Conservation (phyloP, 2,329 filamentous ascomycete species). For the Cercospora sesami region DNA sequence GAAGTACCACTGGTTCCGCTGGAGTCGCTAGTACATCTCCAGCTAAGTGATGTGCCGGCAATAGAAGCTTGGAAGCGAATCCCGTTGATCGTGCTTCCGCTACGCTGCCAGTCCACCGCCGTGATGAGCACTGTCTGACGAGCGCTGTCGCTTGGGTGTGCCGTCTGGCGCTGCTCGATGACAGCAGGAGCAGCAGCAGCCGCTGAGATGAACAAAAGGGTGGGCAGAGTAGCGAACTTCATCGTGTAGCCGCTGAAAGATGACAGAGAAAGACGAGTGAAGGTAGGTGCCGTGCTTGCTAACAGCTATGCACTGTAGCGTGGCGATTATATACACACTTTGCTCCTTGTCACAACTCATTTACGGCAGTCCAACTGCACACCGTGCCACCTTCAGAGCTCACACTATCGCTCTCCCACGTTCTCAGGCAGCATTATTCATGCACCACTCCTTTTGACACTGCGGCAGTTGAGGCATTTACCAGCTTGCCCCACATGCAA, state of each 20-base stretch:
- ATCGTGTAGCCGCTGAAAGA: neutral
- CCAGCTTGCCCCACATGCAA: too few species aligned
- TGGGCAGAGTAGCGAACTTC: neutral
- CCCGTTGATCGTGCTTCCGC: neutral
- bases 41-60: neutral
- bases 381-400: too few species aligned
- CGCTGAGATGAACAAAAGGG: neutral
- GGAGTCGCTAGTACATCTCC: neutral
- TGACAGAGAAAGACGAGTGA: too few species aligned
- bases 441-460: too few species aligned
- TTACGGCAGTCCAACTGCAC: too few species aligned
- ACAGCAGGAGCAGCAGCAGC: neutral
- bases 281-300: too few species aligned
- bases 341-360: too few species aligned
- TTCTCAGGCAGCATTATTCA: too few species aligned
- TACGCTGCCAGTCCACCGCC: neutral
- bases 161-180: neutral
- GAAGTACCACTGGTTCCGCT: neutral
- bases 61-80: neutral
- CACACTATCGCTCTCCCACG: too few species aligned
- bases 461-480: too few species aligned
- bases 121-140: neutral
- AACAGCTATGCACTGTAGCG: too few species aligned
- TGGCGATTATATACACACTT: too few species aligned
- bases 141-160: neutral